Percentiles rank a stretch among this genome's conserved stretches.
Evolutionary conservation across 2,329 filamentous ascomycete species (phyloP).

Genomic region (Phialophora macrospora): DNA sequence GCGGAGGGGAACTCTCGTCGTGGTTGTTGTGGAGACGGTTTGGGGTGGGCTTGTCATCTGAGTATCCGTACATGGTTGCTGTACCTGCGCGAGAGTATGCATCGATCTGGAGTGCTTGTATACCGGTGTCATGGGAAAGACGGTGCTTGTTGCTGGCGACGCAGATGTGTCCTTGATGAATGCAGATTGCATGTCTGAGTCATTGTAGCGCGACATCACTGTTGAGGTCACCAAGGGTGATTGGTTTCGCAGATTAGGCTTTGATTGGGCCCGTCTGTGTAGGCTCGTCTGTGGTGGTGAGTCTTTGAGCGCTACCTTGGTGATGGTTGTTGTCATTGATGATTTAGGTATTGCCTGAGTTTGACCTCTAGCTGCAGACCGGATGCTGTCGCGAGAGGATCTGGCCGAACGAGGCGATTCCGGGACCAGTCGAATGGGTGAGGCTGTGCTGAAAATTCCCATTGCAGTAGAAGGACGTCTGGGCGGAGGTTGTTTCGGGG

Average conservation of each 20-base stretch:
- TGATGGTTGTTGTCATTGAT: slow-evolving; percentile 26
- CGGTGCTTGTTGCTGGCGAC: slow-evolving; percentile 35
- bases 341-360: slow-evolving; percentile 15
- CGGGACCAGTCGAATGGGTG: slow-evolving; percentile 38
- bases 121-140: slow-evolving; percentile 38
- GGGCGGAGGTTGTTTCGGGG: slow-evolving; percentile 34
- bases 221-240: slow-evolving; percentile 29
- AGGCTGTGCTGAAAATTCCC: slow-evolving; percentile 35
- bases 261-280: slow-evolving; percentile 34
- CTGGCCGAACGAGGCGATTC: slow-evolving; percentile 33
- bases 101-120: slow-evolving; percentile 31
- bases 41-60: slow-evolving; percentile 9
- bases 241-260: slow-evolving; percentile 31
- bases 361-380: slow-evolving; percentile 7
- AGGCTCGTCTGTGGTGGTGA: slow-evolving; percentile 23
- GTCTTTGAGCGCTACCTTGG: slow-evolving; percentile 34
- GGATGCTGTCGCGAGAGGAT: slow-evolving; percentile 12
- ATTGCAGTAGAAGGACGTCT: slow-evolving; percentile 38
- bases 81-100: slow-evolving; percentile 25
- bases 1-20: slow-evolving; percentile 37
- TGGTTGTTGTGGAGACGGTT: slow-evolving; percentile 31
- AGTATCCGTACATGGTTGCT: background rate
- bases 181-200: background rate
- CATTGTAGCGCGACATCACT: slow-evolving; percentile 20
- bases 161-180: slow-evolving; percentile 30